A percentile compares a stretch with the other conserved stretches of the same genome.
Evolutionary conservation across 176 grass and related monocot species (phyloP).

Genomic region (Triticum urartu): DNA sequence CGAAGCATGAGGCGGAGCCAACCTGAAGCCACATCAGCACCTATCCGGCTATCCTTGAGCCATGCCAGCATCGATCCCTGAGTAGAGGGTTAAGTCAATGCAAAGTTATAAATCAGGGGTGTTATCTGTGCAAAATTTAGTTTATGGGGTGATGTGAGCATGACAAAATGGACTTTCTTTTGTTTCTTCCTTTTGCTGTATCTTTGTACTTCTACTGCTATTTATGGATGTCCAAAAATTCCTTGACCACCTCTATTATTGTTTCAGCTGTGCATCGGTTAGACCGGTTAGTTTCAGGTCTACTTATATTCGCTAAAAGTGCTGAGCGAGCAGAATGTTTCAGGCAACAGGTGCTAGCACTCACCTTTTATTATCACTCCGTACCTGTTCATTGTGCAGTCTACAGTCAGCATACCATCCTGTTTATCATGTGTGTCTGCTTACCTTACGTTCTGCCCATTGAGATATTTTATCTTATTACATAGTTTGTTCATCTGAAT

Average conservation of each 20-base stretch:
- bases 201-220: background rate
- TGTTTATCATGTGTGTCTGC: slow-evolving; percentile 2
- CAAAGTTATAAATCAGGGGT: background rate
- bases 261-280: slow-evolving; percentile 80
- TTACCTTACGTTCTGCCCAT: background rate
- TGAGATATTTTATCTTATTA: slow-evolving; percentile 8
- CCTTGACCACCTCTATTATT: slow-evolving; percentile 76
- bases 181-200: slow-evolving; percentile 12
- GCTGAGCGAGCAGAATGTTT: slow-evolving; percentile 76
- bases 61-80: background rate
- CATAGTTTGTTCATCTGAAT: slow-evolving; percentile 22
- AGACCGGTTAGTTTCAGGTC: slow-evolving; percentile 96
- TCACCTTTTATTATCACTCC: slow-evolving; percentile 15
- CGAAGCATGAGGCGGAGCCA: background rate
- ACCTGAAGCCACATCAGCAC: background rate
- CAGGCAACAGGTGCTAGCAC: slow-evolving; percentile 73
- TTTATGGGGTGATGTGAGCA: background rate
- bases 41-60: background rate
- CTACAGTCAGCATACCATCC: background rate
- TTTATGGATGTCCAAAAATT: slow-evolving; percentile 17
- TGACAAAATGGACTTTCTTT: background rate
- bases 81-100: background rate
- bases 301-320: slow-evolving; percentile 97
- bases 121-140: background rate
- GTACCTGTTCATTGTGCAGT: background rate